Base-by-base conservation (phyloP, 2,329 filamentous ascomycete species). In the Botrytis medusae region DNA sequence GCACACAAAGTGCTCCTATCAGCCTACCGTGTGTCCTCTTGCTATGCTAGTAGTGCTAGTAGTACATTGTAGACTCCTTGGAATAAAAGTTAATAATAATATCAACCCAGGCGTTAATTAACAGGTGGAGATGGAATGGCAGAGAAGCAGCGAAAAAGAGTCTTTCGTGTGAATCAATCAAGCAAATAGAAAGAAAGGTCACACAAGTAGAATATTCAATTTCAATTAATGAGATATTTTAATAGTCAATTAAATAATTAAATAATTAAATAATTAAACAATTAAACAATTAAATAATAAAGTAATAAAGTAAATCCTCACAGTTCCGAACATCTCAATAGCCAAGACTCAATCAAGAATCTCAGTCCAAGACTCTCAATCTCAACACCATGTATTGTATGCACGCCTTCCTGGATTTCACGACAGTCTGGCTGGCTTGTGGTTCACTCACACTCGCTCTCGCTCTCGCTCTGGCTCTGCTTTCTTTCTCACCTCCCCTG, bases 221-320 rank as follows among this genome's bases (percentile, higher is more conserved):
- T 29, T 60, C 25, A 29, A 32, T 34, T 6, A 22, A 64, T 44
- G 4, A 10, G 16, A n/a, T 29, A 25, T 20, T 48, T 16, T 44
- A 4, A 72, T 72, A 60, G 69, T 18, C 29, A 48, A 61, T 61
- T n/a, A n/a, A n/a, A n/a, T n/a, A n/a, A n/a, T n/a, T n/a, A n/a
- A n/a, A n/a, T n/a, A n/a, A n/a, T n/a, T n/a, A n/a, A n/a, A n/a
- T n/a, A n/a, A n/a, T n/a, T n/a, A n/a, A n/a, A n/a, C n/a, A n/a
- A n/a, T n/a, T n/a, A n/a, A n/a, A n/a, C n/a, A n/a, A n/a, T n/a
- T n/a, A n/a, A n/a, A n/a, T n/a, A n/a, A n/a, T n/a, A n/a, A n/a
- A n/a, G n/a, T n/a, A n/a, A n/a, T n/a, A n/a, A n/a, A n/a, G n/a
- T 51, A 54, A 54, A 37, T 46, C 40, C 37, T 16, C 54, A 70